Base-by-base conservation (phyloP, 2,329 filamentous ascomycete species). In the Stagonosporopsis vannaccii region DNA sequence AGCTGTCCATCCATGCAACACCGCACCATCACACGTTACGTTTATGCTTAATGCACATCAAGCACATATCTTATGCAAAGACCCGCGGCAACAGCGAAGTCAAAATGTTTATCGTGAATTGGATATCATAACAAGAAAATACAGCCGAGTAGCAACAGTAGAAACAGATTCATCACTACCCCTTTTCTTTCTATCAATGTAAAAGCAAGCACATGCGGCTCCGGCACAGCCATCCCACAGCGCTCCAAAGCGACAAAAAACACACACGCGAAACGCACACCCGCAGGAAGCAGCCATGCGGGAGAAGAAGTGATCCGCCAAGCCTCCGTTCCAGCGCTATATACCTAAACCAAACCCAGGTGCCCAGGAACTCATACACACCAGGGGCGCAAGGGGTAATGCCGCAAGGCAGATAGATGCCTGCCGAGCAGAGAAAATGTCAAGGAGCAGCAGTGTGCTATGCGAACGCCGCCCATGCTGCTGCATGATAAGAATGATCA, bases 171-270 rank as follows among this genome's bases (percentile, higher is more conserved):
- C 44, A 44, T 43, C 30, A 37, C 46, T 45, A 55, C 41, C 42
- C 46, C 23, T 32, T 32, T 50, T 51, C 42, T 51, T 56, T 56
- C 47, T 56, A 51, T 36, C 46, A 37, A n/a, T 19, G n/a, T 15
- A n/a, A 51, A 46, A 46, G 46, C 50, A 53, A 41, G 50, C 50
- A 30, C 37, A 28, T 51, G 46, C 47, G 42, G 40, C 45, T 56
- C 53, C 47, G 53, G 53, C 53, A 49, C 53, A 56, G 53, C 53
- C 53, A 37, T 56, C 36, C 47, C 12, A 19, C 53, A 56, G 30
- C 11, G 40, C 46, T 28, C 8, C n/a, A 33, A 42, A 50, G 40
- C 30, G 26, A 13, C 43, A 54, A 42, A 41, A 15, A 32, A 32
- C 15, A 32, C 12, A 13, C 30, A 32, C 30, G 30, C 30, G 30